phyloP scores from a whole-genome alignment of 2,329 filamentous ascomycete species.

The Neocucurbitaria cava region DNA sequence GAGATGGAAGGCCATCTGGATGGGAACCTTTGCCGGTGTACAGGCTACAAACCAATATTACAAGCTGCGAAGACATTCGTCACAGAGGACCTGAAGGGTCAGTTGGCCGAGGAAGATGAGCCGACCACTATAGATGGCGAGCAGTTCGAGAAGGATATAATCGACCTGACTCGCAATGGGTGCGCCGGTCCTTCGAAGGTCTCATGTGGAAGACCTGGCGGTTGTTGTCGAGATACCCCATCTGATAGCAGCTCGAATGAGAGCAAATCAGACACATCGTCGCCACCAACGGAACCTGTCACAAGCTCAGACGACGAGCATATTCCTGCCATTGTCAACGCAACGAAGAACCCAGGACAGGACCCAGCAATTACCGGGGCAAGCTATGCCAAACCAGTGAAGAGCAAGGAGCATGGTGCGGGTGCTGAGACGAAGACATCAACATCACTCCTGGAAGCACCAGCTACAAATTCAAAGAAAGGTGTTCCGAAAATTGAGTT shows the following conservation, averaged over 20 bases:
- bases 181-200: slow-evolving; percentile 34
- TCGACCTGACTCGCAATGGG: slow-evolving; percentile 29
- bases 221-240: slow-evolving; percentile 45
- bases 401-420: slow-evolving; percentile 40
- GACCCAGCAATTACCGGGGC: slow-evolving; percentile 38
- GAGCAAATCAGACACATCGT: slow-evolving; percentile 36
- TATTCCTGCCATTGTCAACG: slow-evolving; percentile 31
- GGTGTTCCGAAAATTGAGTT: slow-evolving; percentile 70
- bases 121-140: slow-evolving; percentile 57
- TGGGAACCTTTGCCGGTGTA: slow-evolving; percentile 92
- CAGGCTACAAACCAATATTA: slow-evolving; percentile 89
- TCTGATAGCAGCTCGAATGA: slow-evolving; percentile 39
- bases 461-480: slow-evolving; percentile 61
- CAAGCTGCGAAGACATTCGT: slow-evolving; percentile 92
- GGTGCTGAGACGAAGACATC: slow-evolving; percentile 59
- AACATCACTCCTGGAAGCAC: slow-evolving; percentile 39
- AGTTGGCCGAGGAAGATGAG: slow-evolving; percentile 55
- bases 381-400: slow-evolving; percentile 43
- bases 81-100: slow-evolving; percentile 55
- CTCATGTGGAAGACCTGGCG: slow-evolving; percentile 47
- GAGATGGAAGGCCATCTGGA: slow-evolving; percentile 69
- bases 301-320: slow-evolving; percentile 36
- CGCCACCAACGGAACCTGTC: slow-evolving; percentile 37
- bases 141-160: slow-evolving; percentile 36
- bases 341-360: slow-evolving; percentile 25